Base-by-base conservation (phyloP, 2,329 filamentous ascomycete species). In the Nakataea oryzae region DNA sequence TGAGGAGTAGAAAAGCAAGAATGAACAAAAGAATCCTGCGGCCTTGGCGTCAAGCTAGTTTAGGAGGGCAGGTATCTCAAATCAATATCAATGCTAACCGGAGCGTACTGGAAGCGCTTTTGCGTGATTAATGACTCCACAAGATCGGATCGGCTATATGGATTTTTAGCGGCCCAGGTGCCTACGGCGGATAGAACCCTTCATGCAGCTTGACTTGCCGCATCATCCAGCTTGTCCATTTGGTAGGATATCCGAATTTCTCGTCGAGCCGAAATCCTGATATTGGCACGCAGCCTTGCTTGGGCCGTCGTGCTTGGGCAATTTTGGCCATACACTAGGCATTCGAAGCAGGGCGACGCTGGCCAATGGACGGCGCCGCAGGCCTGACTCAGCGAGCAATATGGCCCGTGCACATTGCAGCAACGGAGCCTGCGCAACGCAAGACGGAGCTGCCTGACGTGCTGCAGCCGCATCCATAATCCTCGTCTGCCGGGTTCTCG, bases 391-490 rank as follows among this genome's bases (percentile, higher is more conserved):
- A n/a, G 41, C 41, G 7, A 11, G 54, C 6, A 6, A n/a, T 3
- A 5, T 56, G 54, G 54, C 26, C 54, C 54, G 54, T 62, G 41
- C 29, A 30, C 34, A 29, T 24, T 47, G 17, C 57, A 55, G 61
- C 26, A 28, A 11, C 56, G 54, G 30, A 27, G 41, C 41, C 17
- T 9, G 17, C 47, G 32, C 60, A 54, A 60, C 63, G 56, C 68
- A 65, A 74, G 74, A 72, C 73, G 74, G 71, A 75, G 73, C 74
- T 72, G 70, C 74, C 73, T 79, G 77, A 79, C 77, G 76, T 80
- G 77, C 74, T 66, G 68, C 65, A 61, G 32, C 61, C 61, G 59
- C 41, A 50, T 50, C 41, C 21, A 50, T 50, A 50, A 50, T 50
- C 41, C 41, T 50, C 41, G 17, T n/a, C 41, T 50, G 41, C 41